Conservation (phyloP, 768 basidiomycete species). For the Baorangia bicolor region DNA sequence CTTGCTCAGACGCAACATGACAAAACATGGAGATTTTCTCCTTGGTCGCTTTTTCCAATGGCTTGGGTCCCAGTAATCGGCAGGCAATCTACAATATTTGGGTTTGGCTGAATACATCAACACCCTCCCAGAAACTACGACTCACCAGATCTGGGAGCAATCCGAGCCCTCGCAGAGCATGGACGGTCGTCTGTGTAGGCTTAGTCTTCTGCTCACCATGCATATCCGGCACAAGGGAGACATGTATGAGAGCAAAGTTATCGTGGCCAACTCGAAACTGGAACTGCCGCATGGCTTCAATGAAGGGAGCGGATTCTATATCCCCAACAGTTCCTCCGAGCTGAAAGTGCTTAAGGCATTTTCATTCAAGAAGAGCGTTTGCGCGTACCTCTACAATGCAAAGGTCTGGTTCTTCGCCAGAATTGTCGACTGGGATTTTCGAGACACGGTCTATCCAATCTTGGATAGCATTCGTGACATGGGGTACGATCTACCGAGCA, state of each 20-base stretch:
- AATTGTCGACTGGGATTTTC: conserved; percentile 92
- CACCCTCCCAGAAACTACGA: conserved; percentile 1
- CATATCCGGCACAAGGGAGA: conserved; percentile 97
- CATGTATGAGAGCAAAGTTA: conserved; percentile 96
- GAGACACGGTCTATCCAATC: conserved; percentile 98
- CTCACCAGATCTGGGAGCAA: conserved; percentile 88
- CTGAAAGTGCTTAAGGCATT: conserved; percentile 38
- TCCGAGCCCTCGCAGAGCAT: conserved; percentile 89
- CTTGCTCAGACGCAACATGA: conserved; percentile 86
- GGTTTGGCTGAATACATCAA: neutral
- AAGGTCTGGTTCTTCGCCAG: conserved; percentile 89
- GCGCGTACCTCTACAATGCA: conserved; percentile 91
- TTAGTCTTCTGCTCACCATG: conserved; percentile 99
- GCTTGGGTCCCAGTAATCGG: conserved; percentile 75
- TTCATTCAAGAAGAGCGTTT: conserved; percentile 1
- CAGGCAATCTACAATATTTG: conserved; percentile 75
- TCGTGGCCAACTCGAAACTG: conserved; percentile 96
- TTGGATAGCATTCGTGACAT: conserved; percentile 95
- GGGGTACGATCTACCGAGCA: conserved; percentile 77
- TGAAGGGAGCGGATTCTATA: conserved; percentile 96
- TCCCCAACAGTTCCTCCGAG: conserved; percentile 98
- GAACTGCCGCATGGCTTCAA: conserved; percentile 99
- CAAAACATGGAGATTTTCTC: conserved; percentile 99
- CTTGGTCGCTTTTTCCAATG: conserved; percentile 83
- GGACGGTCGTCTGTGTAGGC: conserved; percentile 95